Evolutionary conservation across 2,329 filamentous ascomycete species (phyloP), one percentile per base, ranked within the genome.

Genomic region (Penicillium brasilianum): DNA sequence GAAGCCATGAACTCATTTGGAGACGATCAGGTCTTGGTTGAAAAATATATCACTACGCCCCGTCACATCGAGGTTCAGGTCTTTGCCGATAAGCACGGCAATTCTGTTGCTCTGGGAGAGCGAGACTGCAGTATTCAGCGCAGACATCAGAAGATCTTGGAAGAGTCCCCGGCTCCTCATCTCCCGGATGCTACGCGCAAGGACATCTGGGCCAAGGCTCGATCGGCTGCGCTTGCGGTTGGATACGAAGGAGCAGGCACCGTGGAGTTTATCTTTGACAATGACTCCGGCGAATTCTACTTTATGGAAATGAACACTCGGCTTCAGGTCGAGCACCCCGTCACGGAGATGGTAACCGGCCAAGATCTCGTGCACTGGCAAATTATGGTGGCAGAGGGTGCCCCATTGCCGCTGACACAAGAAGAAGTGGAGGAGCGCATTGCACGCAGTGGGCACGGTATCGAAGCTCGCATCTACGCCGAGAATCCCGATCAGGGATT

Each of bases 401-500:
- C 85, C n/a, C 82, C 80, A 54, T 80, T 91, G 6, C 89, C 89
- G 1, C 77, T 91, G 16, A 87, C 84, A 0, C 89, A 91, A 70
- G 81, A 83, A 51, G 80, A 90, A 61, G 85, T 91, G 28, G 85
- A 90, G 67, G 80, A 84, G 62, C 84, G 87, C 65, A 98, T 99
- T 75, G 83, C 83, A 36, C 83, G 85, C 66, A 84, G 88, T 49
- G 95, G 95, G 1, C 91, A 93, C 71, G 95, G 93, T 11, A 96
- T 99, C 63, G 95, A 99, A 81, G 94, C 94, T 16, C 86, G 95
- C 60, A 97, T 99, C 68, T 99, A 99, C 75, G 95, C 95, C 9
- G 95, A 99, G 77, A 96, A 93, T 71, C 95, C 95, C 1, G 90
- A 91, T 68, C 91, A 84, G 73, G 93, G 93, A 58, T 99, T 99